phyloP scores from a whole-genome alignment of 768 basidiomycete genomes.

The Phanerochaete sordida region DNA sequence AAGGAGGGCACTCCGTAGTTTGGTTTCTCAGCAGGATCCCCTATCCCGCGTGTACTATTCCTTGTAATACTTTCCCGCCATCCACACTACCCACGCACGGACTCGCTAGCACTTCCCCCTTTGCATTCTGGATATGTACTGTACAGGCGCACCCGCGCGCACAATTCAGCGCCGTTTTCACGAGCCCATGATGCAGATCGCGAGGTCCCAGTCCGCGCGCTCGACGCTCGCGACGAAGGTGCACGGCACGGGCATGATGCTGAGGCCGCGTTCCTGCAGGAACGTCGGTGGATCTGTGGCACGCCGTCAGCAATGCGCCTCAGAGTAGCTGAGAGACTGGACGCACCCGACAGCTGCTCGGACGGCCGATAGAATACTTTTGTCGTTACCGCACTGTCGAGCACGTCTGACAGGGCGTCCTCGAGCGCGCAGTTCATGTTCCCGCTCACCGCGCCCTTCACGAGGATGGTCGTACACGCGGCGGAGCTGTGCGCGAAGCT shows the following conservation, averaged over 20 bases:
- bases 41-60: background rate
- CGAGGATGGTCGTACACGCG: slow-evolving; percentile 7
- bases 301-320: background rate
- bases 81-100: background rate
- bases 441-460: slow-evolving; percentile 12
- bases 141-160: background rate
- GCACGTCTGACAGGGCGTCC: slow-evolving; percentile 15
- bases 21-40: background rate
- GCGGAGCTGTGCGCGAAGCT: slow-evolving; percentile 33
- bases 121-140: background rate
- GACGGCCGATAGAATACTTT: slow-evolving; percentile 43
- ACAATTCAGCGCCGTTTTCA: background rate
- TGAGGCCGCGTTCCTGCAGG: slow-evolving; percentile 28
- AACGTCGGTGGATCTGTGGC: slow-evolving; percentile 20
- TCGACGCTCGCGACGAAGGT: slow-evolving; percentile 40
- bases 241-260: slow-evolving; percentile 52
- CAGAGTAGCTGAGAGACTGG: background rate
- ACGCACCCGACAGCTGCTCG: slow-evolving; percentile 28
- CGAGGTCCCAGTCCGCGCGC: slow-evolving; percentile 52
- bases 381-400: slow-evolving; percentile 33
- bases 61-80: background rate
- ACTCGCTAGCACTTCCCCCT: background rate
- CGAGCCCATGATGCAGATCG: slow-evolving; percentile 42
- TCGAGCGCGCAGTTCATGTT: slow-evolving; percentile 9
- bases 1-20: slow-evolving; percentile 44